Evolutionary conservation across 345 rosid genomes (phyloP), one percentile per base, ranked within the genome.

Genomic region (Citrus trifoliata): DNA sequence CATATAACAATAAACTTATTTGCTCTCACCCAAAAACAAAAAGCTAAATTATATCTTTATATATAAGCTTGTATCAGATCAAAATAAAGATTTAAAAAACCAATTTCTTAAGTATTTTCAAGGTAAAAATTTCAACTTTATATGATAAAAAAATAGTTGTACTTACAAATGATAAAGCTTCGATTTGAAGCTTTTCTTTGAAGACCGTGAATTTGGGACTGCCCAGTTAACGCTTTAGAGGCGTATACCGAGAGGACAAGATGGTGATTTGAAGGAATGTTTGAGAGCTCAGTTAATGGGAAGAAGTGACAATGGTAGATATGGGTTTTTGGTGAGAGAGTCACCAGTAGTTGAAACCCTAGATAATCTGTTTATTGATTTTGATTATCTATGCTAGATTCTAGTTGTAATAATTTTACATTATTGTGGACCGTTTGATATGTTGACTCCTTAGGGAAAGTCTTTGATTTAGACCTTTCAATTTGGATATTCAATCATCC

Each of bases 1-100:
- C 97, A 95, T 93, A 72, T 27, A 79, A 71, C 33, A 51, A 70
- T 16, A 60, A 68, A 56, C 62, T 64, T 63, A 10, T 30, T 32
- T 14, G 1, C 37, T 46, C 35, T 61, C 55, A 30, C 48, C 37
- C 12, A 30, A 42, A 42, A 42, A 42, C 51, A 42, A 42, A 42
- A 19, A 48, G 21, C 69, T 60, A 19, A 16, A 27, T 37, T 74
- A 73, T 60, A 18, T 61, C 38, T 24, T 6, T 32, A 59, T 42
- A 53, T 71, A 30, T 53, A 55, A 55, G 19, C 63, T 22, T 71
- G 19, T 73, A 73, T 32, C 70, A 13, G 55, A 75, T 76, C 24
- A 76, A 67, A 51, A 35, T 25, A 55, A 55, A 58, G 38, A 67
- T 69, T 59, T 10, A 67, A 67, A 19, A 53, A 14, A 25, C 71